Evolutionary conservation across 1,284 basidiomycete genomes (phyloP), one percentile per base, ranked within the genome.

Genomic region (Sphagnurus paluster): DNA sequence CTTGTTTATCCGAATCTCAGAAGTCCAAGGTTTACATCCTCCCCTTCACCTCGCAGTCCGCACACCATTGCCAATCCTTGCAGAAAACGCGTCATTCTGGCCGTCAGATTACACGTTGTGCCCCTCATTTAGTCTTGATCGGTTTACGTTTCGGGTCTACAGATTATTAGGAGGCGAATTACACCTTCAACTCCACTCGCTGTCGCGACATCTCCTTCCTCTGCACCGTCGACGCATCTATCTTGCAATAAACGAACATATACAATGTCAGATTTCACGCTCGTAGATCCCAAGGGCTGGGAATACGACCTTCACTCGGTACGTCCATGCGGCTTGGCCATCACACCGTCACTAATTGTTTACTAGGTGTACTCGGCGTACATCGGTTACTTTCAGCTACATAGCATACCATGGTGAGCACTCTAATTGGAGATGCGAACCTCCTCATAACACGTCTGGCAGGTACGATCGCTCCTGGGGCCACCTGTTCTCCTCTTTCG

Each of bases 381-480:
- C 64, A 83, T 93, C 67, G 89, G 88, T 1, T 76, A 88, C 59
- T 93, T 93, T 59, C 88, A 93, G 60, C 66, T 80, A 7, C 75
- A 88, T 54, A 77, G 75, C 51, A 69, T 90, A 39, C 77, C 84
- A 44, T 93, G 90, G 90, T 88, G 58, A 53, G 76, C 64, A 33
- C 32, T 25, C 25, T 30, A 29, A 3, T 16, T 10, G 28, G 10
- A 14, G 7, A 33, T 44, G 23, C 14, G 29, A 46, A 46, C 26
- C 46, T n/a, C n/a, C n/a, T n/a, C n/a, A n/a, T 50, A 21, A 54
- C 49, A 19, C 23, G 23, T 41, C 53, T 42, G 45, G 7, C 48
- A 88, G 87, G 86, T 86, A 84, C 55, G 85, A 92, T 52, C 80
- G 84, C 46, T 81, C 87, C 34, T 93, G 90, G 89, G 86, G 87